These are phyloP conservation scores for Ceratocystis destructans DNA, from an alignment of 2,329 filamentous ascomycete genomes.

Conservation along the genomic window DNA sequence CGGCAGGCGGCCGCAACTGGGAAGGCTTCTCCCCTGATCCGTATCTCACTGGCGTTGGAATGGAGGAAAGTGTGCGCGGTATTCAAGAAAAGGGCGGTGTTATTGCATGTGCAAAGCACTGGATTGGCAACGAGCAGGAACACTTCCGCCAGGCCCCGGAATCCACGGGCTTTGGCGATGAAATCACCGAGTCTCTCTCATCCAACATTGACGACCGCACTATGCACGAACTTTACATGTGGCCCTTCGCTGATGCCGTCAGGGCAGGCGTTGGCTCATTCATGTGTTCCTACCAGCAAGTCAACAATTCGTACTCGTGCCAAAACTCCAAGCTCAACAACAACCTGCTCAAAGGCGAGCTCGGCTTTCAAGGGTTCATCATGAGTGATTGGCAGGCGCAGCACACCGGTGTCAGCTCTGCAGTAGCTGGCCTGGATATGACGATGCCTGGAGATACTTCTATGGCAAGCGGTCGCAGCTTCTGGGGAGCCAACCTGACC, in stretches of 20 bases:
- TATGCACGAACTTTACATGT: constrained; percentile 61
- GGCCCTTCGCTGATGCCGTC: constrained; percentile 65
- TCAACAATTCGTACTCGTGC: constrained; percentile 70
- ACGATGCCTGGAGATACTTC: constrained; percentile 72
- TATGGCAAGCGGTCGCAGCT: constrained; percentile 60
- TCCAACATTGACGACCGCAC: constrained; percentile 59
- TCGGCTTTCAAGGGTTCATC: constrained; percentile 33
- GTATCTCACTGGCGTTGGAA: constrained; percentile 56
- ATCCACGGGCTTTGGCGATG: constrained; percentile 39
- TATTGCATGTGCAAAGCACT: constrained; percentile 73
- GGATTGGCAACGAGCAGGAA: constrained; percentile 62
- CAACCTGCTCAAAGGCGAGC: constrained; percentile 60
- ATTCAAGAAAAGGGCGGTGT: constrained; percentile 73
- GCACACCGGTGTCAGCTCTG: constrained; percentile 51
- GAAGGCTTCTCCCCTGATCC: constrained; percentile 59
- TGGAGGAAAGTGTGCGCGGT: constrained; percentile 60
- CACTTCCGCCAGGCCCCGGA: constrained; percentile 54
- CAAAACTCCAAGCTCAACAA: constrained; percentile 69
- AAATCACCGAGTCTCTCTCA: constrained; percentile 46
- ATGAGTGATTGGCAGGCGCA: constrained; percentile 72
- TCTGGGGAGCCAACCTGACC: constrained; percentile 79
- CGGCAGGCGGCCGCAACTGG: constrained; percentile 45
- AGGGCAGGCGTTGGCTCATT: constrained; percentile 49
- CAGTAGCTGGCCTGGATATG: constrained; percentile 68
- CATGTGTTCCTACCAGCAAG: constrained; percentile 60